phyloP scores from a whole-genome alignment of 1,284 basidiomycete genomes.

The Trametes polyzona region DNA sequence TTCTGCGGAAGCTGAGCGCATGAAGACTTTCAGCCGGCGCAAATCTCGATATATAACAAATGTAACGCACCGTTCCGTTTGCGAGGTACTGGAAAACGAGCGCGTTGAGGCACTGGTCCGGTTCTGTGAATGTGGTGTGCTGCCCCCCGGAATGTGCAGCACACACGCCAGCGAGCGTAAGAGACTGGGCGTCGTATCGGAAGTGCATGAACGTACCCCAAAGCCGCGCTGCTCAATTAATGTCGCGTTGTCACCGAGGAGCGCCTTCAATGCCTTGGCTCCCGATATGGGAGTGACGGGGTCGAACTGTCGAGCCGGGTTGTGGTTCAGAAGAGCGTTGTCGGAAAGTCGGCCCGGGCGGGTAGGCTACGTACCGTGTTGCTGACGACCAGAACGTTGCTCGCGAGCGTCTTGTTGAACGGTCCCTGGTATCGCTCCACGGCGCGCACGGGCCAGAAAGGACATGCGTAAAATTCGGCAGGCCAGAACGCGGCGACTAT shows the following conservation, averaged over 20 bases:
- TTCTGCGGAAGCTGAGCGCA: not conserved
- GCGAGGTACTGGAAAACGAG: not conserved
- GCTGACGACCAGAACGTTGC: slow-evolving; percentile 26
- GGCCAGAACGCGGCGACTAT: slow-evolving; percentile 16
- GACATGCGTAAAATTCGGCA: not conserved
- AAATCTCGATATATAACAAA: not conserved
- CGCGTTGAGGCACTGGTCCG: not conserved
- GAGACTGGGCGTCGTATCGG: no score
- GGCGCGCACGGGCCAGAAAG: slow-evolving; percentile 24
- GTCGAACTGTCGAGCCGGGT: no score
- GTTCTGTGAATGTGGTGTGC: not conserved
- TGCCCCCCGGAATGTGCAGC: not conserved
- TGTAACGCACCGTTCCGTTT: not conserved
- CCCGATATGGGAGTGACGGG: slow-evolving; percentile 21
- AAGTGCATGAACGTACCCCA: slow-evolving; percentile 14
- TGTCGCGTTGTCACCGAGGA: slow-evolving; percentile 20
- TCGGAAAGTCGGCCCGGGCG: not conserved
- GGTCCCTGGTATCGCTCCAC: slow-evolving; percentile 30
- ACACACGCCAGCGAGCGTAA: no score
- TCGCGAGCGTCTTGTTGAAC: slow-evolving; percentile 26
- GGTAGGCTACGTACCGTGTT: slow-evolving; percentile 22
- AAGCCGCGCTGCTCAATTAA: slow-evolving; percentile 25
- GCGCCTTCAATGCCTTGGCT: slow-evolving; percentile 18
- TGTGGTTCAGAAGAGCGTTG: no score
- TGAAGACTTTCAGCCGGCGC: not conserved